Evolutionary conservation across 2,329 filamentous ascomycete genomes (phyloP).

Genomic region (Chalara sp.): DNA sequence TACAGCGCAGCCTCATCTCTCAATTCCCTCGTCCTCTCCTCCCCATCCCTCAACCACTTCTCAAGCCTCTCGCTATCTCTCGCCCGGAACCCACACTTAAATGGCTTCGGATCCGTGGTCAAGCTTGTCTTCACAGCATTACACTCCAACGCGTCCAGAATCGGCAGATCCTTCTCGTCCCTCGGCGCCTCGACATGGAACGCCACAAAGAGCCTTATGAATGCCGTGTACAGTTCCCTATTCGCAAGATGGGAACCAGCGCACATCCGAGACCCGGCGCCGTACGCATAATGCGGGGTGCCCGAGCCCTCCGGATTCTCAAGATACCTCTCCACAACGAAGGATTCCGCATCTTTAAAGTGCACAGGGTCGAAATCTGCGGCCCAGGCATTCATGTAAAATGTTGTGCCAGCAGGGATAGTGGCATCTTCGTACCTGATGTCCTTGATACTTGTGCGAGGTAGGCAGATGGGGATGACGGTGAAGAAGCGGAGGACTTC

Average conservation of each 20-base stretch:
- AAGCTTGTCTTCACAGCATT: slow-evolving; percentile 49
- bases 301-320: slow-evolving; percentile 41
- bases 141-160: slow-evolving; percentile 50
- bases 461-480: slow-evolving; percentile 73
- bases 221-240: slow-evolving; percentile 55
- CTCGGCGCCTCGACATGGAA: slow-evolving; percentile 47
- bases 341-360: slow-evolving; percentile 56
- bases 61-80: slow-evolving; percentile 39
- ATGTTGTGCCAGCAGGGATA: slow-evolving; percentile 70
- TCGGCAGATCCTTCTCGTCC: slow-evolving; percentile 39
- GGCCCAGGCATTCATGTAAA: slow-evolving; percentile 77
- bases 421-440: slow-evolving; percentile 60
- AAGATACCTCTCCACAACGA: slow-evolving; percentile 67
- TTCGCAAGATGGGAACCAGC: slow-evolving; percentile 57
- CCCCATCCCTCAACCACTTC: slow-evolving; percentile 44
- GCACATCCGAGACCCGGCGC: slow-evolving; percentile 58
- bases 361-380: slow-evolving; percentile 66
- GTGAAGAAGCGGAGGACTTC: slow-evolving; percentile 74
- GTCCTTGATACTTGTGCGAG: slow-evolving; percentile 64
- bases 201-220: slow-evolving; percentile 50
- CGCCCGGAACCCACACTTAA: slow-evolving; percentile 49
- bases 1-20: neutral
- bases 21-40: slow-evolving; percentile 19
- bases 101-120: slow-evolving; percentile 55
- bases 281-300: slow-evolving; percentile 56